These are phyloP conservation scores for Xerocomus minutiporus DNA, from an alignment of 1,284 basidiomycete genomes.

Conservation along the genomic window DNA sequence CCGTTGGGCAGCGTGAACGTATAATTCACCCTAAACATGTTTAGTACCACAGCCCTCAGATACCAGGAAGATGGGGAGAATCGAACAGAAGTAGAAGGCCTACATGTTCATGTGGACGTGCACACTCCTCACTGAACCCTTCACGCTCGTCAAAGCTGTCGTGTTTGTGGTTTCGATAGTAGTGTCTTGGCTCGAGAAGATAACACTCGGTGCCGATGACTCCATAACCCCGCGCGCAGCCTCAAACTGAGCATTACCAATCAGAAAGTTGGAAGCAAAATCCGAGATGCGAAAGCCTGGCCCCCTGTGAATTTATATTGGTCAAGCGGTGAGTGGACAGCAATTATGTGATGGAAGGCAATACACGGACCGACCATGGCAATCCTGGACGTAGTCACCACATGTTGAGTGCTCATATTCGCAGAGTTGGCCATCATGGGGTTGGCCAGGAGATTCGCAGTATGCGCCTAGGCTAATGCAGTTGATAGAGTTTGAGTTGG, in stretches of 20 bases:
- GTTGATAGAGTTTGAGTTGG: not conserved
- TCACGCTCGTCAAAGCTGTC: constrained; percentile 38
- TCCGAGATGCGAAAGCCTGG: constrained; percentile 70
- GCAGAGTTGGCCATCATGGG: constrained; percentile 62
- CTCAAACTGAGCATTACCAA: constrained; percentile 62
- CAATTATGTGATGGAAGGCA: not conserved
- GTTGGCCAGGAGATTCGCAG: constrained; percentile 69
- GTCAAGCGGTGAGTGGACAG: not conserved
- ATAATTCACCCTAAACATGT: constrained; percentile 51
- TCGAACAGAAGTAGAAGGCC: constrained; percentile 14
- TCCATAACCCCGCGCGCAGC: constrained; percentile 63
- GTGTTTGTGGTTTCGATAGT: constrained; percentile 27
- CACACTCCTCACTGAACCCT: constrained; percentile 59
- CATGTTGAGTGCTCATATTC: constrained; percentile 69
- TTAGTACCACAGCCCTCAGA: not conserved
- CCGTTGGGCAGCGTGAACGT: constrained; percentile 66
- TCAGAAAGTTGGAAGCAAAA: constrained; percentile 67
- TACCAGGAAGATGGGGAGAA: not conserved
- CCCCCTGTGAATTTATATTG: constrained; percentile 41
- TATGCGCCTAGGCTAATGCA: constrained; percentile 58
- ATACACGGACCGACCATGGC: constrained; percentile 59
- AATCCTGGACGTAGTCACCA: constrained; percentile 62
- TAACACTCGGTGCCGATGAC: constrained; percentile 9
- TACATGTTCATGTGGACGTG: constrained; percentile 69
- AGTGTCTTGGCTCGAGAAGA: constrained; percentile 20